Percentiles rank a stretch among this genome's conserved stretches.
These are phyloP conservation scores for Jacaranda copaia DNA, from an alignment of 257 asterid genomes.

Conservation along the genomic window DNA sequence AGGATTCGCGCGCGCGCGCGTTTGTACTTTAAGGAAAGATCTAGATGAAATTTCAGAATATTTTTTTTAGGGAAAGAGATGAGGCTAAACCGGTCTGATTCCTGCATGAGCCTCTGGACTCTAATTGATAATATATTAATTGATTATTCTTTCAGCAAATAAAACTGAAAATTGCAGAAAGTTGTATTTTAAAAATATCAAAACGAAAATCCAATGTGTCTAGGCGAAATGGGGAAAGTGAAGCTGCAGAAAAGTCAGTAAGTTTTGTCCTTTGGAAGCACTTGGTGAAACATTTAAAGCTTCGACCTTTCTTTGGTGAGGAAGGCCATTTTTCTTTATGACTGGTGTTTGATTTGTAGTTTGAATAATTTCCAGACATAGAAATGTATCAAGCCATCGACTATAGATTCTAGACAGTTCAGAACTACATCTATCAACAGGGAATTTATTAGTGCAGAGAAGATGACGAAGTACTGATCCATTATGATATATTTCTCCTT, in stretches of 20 bases:
- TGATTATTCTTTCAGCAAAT: background rate
- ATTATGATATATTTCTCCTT: background rate
- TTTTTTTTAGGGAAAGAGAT: background rate
- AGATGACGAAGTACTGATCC: background rate
- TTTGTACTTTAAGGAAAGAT: background rate
- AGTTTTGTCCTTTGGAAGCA: constrained; percentile 2
- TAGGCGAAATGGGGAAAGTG: background rate
- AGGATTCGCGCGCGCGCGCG: background rate
- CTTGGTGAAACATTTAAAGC: background rate
- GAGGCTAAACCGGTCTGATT: constrained; percentile 8
- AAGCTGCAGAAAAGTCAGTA: constrained; percentile 13
- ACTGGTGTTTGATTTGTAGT: background rate
- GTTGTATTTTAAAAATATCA: background rate
- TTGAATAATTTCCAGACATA: background rate
- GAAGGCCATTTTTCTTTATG: background rate
- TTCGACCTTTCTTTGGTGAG: constrained; percentile 10
- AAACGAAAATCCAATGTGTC: background rate
- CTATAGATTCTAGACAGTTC: background rate
- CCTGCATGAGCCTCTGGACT: background rate
- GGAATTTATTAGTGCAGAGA: background rate
- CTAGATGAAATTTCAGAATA: background rate
- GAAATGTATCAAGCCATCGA: background rate
- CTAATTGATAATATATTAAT: background rate
- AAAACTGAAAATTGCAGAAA: background rate
- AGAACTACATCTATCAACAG: background rate